Percentiles rank a stretch among this genome's conserved stretches.
Conservation (phyloP, 164 flowering plant genomes). For the Pachysandra terminalis region DNA sequence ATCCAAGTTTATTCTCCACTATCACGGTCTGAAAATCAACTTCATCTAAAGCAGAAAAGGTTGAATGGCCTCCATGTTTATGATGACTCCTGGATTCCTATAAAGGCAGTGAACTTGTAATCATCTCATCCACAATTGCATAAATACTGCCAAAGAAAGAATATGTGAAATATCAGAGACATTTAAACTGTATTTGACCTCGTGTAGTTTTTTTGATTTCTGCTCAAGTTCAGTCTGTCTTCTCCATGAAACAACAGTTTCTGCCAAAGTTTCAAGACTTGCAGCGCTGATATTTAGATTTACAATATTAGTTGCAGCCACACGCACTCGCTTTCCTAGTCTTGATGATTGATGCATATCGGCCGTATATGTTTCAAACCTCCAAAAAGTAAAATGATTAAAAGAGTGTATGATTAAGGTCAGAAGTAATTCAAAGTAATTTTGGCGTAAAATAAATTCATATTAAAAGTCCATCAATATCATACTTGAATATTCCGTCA, state of each 20-base stretch:
- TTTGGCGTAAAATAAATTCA: background rate
- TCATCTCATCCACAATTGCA: background rate
- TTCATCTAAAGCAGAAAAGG: constrained; percentile 84
- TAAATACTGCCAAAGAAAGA: background rate
- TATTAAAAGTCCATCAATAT: background rate
- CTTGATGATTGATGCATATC: constrained; percentile 35
- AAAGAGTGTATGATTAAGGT: constrained; percentile 1
- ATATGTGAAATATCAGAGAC: background rate
- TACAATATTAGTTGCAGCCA: constrained; percentile 78
- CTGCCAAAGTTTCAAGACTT: constrained; percentile 67
- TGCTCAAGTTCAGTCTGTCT: constrained; percentile 70
- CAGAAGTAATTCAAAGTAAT: background rate
- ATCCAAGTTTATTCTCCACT: constrained; percentile 90
- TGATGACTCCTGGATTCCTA: constrained; percentile 51
- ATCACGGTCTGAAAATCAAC: constrained; percentile 79
- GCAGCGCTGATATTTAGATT: constrained; percentile 90
- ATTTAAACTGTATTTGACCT: constrained; percentile 34
- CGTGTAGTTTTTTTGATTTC: constrained; percentile 51
- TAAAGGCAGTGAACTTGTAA: constrained; percentile 6
- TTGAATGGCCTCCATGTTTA: constrained; percentile 31
- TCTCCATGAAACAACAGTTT: constrained; percentile 78
- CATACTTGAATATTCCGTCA: constrained; percentile 97
- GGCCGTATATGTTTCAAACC: constrained; percentile 85
- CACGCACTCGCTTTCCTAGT: constrained; percentile 68
- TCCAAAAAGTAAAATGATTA: constrained; percentile 22